Conservation (phyloP, 371 early-diverging fungal genomes). For the Lichtheimia ornata region DNA sequence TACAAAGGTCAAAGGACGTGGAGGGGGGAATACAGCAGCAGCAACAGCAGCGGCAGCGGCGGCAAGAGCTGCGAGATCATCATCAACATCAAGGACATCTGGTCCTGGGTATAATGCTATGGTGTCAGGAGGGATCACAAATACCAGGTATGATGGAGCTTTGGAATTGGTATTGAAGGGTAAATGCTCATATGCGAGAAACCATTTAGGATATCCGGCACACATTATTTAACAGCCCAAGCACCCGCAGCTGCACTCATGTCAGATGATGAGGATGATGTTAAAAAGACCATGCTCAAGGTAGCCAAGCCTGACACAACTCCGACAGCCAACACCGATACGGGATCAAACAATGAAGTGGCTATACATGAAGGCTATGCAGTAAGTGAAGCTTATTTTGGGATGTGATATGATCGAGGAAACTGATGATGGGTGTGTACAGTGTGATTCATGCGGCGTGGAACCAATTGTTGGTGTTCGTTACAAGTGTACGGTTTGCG, state of each 20-base stretch:
- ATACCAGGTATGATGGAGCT: conserved; percentile 18
- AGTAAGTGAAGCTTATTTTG: conserved; percentile 34
- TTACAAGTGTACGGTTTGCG: conserved; percentile 64
- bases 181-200: not conserved
- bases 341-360: conserved; percentile 12
- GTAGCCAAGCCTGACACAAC: conserved; percentile 21
- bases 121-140: conserved; percentile 40
- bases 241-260: conserved; percentile 64
- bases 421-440: conserved; percentile 6
- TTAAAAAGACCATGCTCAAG: conserved; percentile 55
- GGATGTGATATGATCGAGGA: not conserved
- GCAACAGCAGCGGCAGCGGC: not conserved
- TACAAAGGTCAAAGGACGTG: not conserved
- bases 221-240: conserved; percentile 50
- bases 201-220: conserved; percentile 55
- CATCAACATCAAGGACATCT: conserved; percentile 31
- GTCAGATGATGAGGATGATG: conserved; percentile 63
- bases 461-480: conserved; percentile 66
- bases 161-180: conserved; percentile 11
- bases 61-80: conserved; percentile 4
- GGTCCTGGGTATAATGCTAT: conserved; percentile 44
- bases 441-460: conserved; percentile 64
- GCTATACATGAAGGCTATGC: conserved; percentile 59
- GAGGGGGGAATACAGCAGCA: conserved; percentile 1
- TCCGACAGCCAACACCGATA: not conserved